phyloP scores from a whole-genome alignment of 2,329 filamentous ascomycete species.

The Neopestalotiopsis sp. region DNA sequence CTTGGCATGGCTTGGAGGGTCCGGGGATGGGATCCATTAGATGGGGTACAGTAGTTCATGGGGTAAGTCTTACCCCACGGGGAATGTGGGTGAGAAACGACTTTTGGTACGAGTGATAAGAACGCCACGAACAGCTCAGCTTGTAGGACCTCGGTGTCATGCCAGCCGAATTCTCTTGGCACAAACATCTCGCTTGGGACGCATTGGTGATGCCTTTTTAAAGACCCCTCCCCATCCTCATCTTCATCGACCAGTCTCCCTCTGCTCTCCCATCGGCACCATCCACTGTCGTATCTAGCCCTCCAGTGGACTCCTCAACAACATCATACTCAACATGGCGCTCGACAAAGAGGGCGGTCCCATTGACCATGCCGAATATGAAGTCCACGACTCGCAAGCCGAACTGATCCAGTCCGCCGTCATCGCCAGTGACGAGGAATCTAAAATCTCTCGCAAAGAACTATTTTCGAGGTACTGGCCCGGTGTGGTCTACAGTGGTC shows the following conservation, averaged over 20 bases:
- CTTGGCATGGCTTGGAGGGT: slow-evolving; percentile 2
- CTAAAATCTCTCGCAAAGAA: slow-evolving; percentile 34
- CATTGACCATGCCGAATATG: slow-evolving; percentile 30
- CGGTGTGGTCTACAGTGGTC: slow-evolving; percentile 32
- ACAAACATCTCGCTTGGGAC: background rate
- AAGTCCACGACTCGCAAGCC: slow-evolving; percentile 27
- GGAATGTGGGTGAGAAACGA: background rate
- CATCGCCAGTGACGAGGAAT: slow-evolving; percentile 34
- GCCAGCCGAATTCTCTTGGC: background rate
- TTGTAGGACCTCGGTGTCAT: background rate
- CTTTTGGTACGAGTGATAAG: background rate
- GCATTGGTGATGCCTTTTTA: too few relatives aligned
- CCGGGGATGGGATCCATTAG: background rate
- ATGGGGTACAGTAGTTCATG: background rate
- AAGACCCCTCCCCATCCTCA: too few relatives aligned
- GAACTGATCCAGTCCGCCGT: slow-evolving; percentile 38
- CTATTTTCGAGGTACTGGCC: slow-evolving; percentile 37
- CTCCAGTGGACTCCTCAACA: too few relatives aligned
- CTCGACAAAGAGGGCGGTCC: background rate
- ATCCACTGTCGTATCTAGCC: too few relatives aligned
- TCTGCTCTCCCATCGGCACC: too few relatives aligned
- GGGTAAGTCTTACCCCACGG: background rate
- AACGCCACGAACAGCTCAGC: background rate
- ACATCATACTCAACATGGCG: too few relatives aligned
- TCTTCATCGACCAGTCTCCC: too few relatives aligned